Base-by-base conservation (phyloP, 108 stramenopile species). In the Cyclostephanos tholiformis region DNA sequence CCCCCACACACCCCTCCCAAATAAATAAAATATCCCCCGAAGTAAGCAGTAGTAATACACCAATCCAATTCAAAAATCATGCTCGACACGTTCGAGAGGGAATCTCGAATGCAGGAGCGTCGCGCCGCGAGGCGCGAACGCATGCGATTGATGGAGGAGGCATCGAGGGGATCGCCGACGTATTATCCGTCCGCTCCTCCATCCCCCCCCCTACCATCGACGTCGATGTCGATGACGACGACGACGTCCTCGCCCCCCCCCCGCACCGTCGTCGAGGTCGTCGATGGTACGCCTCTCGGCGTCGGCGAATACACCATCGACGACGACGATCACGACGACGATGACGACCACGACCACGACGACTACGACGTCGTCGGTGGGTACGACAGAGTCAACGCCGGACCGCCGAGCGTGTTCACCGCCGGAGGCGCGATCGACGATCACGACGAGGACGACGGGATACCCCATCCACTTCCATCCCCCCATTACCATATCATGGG, bases 41-140 rank as follows among this genome's bases (percentile, higher is more conserved):
- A n/a, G n/a, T n/a, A n/a, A n/a, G n/a, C n/a, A n/a, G n/a, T n/a
- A n/a, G n/a, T n/a, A n/a, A n/a, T n/a, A n/a, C n/a, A n/a, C n/a
- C n/a, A n/a, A n/a, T n/a, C n/a, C n/a, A n/a, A n/a, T n/a, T n/a
- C n/a, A n/a, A n/a, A n/a, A 19, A 62, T 58, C 29, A 75, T 75
- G 74, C 74, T 75, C 17, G 79, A 80, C 79, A 63, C 79, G 19
- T 80, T 80, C 67, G 79, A 80, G 36, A 80, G 73, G 70, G 79
- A 80, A 53, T 72, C 79, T 16, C 67, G 62, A 46, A 67, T 74
- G 51, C 59, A 69, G 36, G 72, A 68, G 29, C 72, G 79, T 16
- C 79, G 79, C 48, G 67, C 50, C 26, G 79, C 79, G 19, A 67
- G 79, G 4, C 60, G 20, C 16, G 59, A 67, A 43, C 79, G 74